Conservation (phyloP, 2,329 filamentous ascomycete genomes). For the Hypoxylon sp. region DNA sequence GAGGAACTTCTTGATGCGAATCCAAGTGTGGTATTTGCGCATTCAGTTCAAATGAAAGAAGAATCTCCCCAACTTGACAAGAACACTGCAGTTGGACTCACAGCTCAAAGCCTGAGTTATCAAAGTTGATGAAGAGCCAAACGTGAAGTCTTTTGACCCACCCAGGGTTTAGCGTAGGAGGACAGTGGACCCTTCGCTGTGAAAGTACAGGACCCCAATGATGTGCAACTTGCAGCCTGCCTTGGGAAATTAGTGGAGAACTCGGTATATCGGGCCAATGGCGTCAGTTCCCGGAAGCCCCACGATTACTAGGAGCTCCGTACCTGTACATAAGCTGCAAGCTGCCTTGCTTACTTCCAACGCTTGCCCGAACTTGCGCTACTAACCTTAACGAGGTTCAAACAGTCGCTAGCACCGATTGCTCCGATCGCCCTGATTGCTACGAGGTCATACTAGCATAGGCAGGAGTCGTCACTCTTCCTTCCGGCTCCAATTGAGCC, state of each 20-base stretch:
- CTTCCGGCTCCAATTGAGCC: conserved; percentile 34
- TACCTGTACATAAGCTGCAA: conserved; percentile 19
- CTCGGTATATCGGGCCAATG: conserved; percentile 35
- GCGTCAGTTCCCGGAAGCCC: conserved; percentile 45
- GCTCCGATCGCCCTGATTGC: conserved; percentile 31
- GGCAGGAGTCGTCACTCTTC: conserved; percentile 28
- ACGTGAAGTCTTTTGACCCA: neutral
- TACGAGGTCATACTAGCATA: conserved; percentile 35
- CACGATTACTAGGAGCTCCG: conserved; percentile 15
- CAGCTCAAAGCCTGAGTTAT: conserved; percentile 2
- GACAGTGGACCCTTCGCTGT: conserved; percentile 2
- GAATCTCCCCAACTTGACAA: neutral
- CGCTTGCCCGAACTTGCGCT: neutral
- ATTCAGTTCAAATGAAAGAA: conserved; percentile 12
- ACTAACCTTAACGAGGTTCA: conserved; percentile 27
- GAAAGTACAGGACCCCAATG: conserved; percentile 43
- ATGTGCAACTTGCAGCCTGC: conserved; percentile 35
- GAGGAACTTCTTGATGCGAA: conserved; percentile 1
- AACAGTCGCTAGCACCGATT: conserved; percentile 5
- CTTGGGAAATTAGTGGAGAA: conserved; percentile 40
- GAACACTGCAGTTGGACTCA: neutral
- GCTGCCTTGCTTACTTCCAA: conserved; percentile 22
- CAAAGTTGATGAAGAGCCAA: conserved; percentile 2
- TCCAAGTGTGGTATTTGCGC: conserved; percentile 11
- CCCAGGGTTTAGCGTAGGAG: neutral